phyloP scores from a whole-genome alignment of 495 filamentous ascomycete species.

The Tuber borchii region DNA sequence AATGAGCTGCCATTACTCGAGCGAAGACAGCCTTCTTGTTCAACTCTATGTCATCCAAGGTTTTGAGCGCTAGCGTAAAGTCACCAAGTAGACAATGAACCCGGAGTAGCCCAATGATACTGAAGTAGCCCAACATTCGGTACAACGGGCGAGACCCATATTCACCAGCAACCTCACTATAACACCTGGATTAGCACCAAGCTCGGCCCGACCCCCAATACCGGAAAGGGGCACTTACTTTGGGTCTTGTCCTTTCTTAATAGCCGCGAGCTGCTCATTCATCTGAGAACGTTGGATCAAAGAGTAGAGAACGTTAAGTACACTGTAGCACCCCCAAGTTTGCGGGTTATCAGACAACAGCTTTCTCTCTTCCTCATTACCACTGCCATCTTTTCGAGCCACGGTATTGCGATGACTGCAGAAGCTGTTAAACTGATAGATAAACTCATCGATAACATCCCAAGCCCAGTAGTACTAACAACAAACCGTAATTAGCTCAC shows the following conservation, averaged over 20 bases:
- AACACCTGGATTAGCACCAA: background rate
- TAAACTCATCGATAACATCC: conserved; percentile 99
- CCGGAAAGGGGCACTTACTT: conserved; percentile 22
- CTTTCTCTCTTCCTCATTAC: conserved; percentile 81
- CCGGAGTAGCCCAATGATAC: conserved; percentile 90
- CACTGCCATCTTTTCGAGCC: conserved; percentile 65
- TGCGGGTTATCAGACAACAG: conserved; percentile 92
- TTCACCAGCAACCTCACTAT: conserved; percentile 71
- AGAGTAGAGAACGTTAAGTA: conserved; percentile 98
- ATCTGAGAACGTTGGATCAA: conserved; percentile 97
- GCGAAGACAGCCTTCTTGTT: conserved; percentile 99
- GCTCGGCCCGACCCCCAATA: background rate
- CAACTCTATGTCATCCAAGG: conserved; percentile 96
- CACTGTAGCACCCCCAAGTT: conserved; percentile 99
- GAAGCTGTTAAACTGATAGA: conserved; percentile 99
- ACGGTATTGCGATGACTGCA: conserved; percentile 89
- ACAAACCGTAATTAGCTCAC: conserved; percentile 30
- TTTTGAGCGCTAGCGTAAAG: conserved; percentile 96
- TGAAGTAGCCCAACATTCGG: conserved; percentile 98
- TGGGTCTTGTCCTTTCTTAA: conserved; percentile 87
- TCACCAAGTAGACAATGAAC: conserved; percentile 96
- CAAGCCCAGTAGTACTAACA: conserved; percentile 96
- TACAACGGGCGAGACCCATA: conserved; percentile 90
- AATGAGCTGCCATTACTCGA: conserved; percentile 97
- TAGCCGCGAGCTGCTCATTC: conserved; percentile 88